These are phyloP conservation scores for Geotrichum carabidarum DNA, from an alignment of 1,139 yeast genomes.

Conservation along the genomic window DNA sequence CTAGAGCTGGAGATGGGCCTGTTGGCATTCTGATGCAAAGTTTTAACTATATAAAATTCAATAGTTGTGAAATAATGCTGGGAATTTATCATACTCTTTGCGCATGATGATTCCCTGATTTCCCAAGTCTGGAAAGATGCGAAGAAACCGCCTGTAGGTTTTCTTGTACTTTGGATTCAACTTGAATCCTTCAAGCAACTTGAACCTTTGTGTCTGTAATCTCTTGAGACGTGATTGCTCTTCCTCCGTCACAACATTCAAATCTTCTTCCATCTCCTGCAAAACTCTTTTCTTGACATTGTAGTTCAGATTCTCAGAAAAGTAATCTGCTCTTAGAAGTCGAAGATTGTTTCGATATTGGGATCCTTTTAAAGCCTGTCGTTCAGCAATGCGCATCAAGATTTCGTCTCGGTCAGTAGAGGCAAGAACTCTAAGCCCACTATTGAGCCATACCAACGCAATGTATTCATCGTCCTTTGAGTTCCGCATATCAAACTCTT, in stretches of 20 bases:
- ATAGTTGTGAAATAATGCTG: neutral
- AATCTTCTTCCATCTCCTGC: slow-evolving; percentile 4
- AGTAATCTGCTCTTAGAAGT: neutral
- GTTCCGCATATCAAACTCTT: slow-evolving; percentile 7
- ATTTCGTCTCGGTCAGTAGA: neutral
- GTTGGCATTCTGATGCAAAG: too few relatives aligned
- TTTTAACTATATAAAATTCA: neutral
- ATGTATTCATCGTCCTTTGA: slow-evolving; percentile 9
- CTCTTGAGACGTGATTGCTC: neutral
- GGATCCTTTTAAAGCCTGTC: neutral
- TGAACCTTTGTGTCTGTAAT: neutral
- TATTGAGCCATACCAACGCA: slow-evolving; percentile 7
- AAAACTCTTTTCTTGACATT: slow-evolving; percentile 1
- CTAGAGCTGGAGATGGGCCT: too few relatives aligned
- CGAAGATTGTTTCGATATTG: neutral
- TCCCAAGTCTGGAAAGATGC: neutral
- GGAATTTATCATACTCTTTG: neutral
- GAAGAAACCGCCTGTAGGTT: neutral
- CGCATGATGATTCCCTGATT: neutral
- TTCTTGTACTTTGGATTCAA: neutral
- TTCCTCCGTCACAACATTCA: neutral
- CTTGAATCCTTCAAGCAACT: too few relatives aligned
- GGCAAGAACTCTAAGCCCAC: neutral
- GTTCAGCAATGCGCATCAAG: neutral
- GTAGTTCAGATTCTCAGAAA: neutral